phyloP scores from a whole-genome alignment of 768 basidiomycete genomes.

The Rhodosporidiobolus sp. region DNA sequence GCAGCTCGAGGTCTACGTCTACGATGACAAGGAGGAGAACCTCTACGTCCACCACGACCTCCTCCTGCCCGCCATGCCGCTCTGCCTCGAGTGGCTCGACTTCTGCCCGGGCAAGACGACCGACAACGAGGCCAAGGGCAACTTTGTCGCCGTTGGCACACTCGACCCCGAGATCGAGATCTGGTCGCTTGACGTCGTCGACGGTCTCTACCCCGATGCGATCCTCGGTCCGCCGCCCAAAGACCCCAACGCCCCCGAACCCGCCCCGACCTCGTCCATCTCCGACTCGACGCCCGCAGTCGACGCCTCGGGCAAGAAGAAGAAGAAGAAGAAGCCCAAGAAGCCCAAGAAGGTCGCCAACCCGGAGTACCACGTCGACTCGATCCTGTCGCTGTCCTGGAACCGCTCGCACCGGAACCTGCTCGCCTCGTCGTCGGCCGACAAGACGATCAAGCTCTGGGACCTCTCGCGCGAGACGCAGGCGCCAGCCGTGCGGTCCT shows the following conservation, averaged over 20 bases:
- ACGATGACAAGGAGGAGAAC: conserved; percentile 76
- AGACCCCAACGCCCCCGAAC: conserved; percentile 47
- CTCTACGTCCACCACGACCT: conserved; percentile 96
- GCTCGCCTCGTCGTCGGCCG: conserved; percentile 86
- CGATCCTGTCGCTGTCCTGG: conserved; percentile 90
- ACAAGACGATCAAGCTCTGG: conserved; percentile 96
- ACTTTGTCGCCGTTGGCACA: conserved; percentile 93
- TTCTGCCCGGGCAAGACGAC: conserved; percentile 61
- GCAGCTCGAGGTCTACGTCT: conserved; percentile 91
- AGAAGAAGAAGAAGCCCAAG: conserved; percentile 94
- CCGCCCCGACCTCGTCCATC: conserved; percentile 28
- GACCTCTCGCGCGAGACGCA: conserved; percentile 70
- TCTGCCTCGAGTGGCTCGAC: conserved; percentile 98
- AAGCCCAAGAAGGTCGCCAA: conserved; percentile 52
- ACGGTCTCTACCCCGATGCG: conserved; percentile 87
- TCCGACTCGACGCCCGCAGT: conserved; percentile 17
- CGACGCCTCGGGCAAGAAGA: conserved; percentile 54
- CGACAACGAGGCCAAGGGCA: conserved; percentile 48
- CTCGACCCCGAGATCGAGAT: conserved; percentile 98
- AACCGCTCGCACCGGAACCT: conserved; percentile 84
- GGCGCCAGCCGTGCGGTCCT: conserved; percentile 72
- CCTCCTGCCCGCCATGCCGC: conserved; percentile 94
- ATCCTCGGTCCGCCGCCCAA: conserved; percentile 77
- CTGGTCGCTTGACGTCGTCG: conserved; percentile 90
- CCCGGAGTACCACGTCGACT: conserved; percentile 84